phyloP scores from a whole-genome alignment of 2,329 filamentous ascomycete species.

The Sarocladium oryzae region DNA sequence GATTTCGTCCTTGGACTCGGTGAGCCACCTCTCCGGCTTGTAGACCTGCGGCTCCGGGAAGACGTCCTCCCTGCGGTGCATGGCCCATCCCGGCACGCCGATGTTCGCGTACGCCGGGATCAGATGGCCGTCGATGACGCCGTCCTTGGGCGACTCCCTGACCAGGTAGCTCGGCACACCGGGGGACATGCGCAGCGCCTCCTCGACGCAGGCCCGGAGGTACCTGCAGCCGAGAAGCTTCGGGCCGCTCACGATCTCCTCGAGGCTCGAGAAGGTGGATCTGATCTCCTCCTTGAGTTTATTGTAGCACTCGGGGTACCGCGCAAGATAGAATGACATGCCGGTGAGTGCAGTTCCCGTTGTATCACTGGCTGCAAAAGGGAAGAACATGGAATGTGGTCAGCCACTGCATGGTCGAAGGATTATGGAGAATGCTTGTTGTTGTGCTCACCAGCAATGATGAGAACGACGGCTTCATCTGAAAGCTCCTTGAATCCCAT shows the following conservation, averaged over 20 bases:
- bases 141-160: not conserved
- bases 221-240: constrained; percentile 22
- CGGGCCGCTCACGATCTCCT: constrained; percentile 24
- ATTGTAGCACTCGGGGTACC: constrained; percentile 3
- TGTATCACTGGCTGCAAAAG: constrained; percentile 10
- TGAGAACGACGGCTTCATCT: constrained; percentile 10
- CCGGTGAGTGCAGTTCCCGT: constrained; percentile 8
- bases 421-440: too few species aligned
- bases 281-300: constrained; percentile 29
- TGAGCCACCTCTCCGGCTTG: constrained; percentile 10
- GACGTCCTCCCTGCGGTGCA: constrained; percentile 8
- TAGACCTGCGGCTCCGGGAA: constrained; percentile 7
- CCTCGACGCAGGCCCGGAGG: constrained; percentile 29
- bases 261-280: constrained; percentile 20
- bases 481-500: constrained; percentile 10
- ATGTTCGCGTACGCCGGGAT: constrained; percentile 60
- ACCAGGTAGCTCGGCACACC: constrained; percentile 9
- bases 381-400: too few species aligned
- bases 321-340: constrained; percentile 12
- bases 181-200: constrained; percentile 32
- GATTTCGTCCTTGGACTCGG: not conserved
- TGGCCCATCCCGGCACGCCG: constrained; percentile 22
- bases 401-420: too few species aligned
- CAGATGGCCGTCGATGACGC: not conserved
- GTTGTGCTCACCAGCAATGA: constrained; percentile 9